phyloP scores from a whole-genome alignment of 2,329 filamentous ascomycete genomes.

The Cercospora sojina region DNA sequence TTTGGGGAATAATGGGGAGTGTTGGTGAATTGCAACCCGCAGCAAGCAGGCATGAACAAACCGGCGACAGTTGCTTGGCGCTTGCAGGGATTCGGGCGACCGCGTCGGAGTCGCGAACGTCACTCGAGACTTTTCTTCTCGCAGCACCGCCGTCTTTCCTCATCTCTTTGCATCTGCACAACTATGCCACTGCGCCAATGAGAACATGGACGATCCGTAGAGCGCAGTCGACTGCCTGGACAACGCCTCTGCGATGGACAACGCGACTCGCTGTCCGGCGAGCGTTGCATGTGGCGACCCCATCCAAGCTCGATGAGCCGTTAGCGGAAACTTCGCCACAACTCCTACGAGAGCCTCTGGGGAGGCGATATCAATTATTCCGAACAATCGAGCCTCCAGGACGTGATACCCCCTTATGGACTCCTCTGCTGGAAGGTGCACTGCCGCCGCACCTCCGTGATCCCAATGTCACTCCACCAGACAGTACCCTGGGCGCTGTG shows the following conservation, averaged over 20 bases:
- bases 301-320: background rate
- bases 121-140: conserved; percentile 11
- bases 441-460: conserved; percentile 27
- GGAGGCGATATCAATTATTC: conserved; percentile 16
- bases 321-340: background rate
- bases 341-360: background rate
- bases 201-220: conserved; percentile 27
- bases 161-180: background rate
- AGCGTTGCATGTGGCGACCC: background rate
- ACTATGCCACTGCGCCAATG: conserved; percentile 31
- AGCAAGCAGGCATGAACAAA: background rate
- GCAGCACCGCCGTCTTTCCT: background rate
- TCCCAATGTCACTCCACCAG: conserved; percentile 12
- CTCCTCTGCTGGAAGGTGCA: conserved; percentile 24
- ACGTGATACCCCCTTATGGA: conserved; percentile 15
- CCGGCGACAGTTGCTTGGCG: conserved; percentile 8
- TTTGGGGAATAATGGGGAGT: background rate
- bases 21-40: background rate
- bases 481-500: conserved; percentile 15
- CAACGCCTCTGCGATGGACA: background rate
- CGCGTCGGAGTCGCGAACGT: conserved; percentile 12
- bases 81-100: background rate
- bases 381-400: conserved; percentile 7
- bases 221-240: conserved; percentile 12
- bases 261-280: background rate